Percentiles rank a stretch among this genome's conserved stretches.
phyloP scores from a whole-genome alignment of 2,329 filamentous ascomycete genomes.

The Dactylella cylindrospora region DNA sequence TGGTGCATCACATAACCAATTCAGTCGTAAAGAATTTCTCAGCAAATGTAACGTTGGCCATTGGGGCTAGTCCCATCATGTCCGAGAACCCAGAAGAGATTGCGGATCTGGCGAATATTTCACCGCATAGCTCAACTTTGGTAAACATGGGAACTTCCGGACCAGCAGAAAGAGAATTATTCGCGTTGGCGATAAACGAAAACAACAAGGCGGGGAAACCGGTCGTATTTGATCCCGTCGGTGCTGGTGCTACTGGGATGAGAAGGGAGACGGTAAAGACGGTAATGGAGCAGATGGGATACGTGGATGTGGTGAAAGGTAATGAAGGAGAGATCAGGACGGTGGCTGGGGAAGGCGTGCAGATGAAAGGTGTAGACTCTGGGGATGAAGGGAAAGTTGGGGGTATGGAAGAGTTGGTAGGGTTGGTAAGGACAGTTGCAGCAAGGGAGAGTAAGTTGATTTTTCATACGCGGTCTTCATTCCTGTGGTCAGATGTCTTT shows the following conservation, averaged over 20 bases:
- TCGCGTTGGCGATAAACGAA: constrained; percentile 70
- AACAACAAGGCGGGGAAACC: constrained; percentile 78
- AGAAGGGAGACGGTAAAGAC: constrained; percentile 70
- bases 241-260: constrained; percentile 77
- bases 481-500: too few relatives aligned
- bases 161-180: constrained; percentile 69
- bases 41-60: constrained; percentile 80
- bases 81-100: constrained; percentile 83
- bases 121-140: constrained; percentile 64
- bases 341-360: constrained; percentile 63
- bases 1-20: constrained; percentile 98
- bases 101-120: constrained; percentile 70
- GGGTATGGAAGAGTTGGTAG: constrained; percentile 61
- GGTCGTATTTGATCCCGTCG: constrained; percentile 85
- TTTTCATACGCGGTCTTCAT: too few relatives aligned
- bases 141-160: constrained; percentile 92
- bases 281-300: constrained; percentile 68
- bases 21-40: constrained; percentile 93
- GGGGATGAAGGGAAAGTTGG: constrained; percentile 58
- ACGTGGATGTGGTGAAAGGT: constrained; percentile 87
- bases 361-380: constrained; percentile 82
- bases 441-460: constrained; percentile 60
- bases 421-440: constrained; percentile 68
- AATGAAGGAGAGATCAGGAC: constrained; percentile 86
- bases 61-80: constrained; percentile 93